Base-by-base conservation (phyloP, 306 rosid genomes). In the Cicer yamashitae region DNA sequence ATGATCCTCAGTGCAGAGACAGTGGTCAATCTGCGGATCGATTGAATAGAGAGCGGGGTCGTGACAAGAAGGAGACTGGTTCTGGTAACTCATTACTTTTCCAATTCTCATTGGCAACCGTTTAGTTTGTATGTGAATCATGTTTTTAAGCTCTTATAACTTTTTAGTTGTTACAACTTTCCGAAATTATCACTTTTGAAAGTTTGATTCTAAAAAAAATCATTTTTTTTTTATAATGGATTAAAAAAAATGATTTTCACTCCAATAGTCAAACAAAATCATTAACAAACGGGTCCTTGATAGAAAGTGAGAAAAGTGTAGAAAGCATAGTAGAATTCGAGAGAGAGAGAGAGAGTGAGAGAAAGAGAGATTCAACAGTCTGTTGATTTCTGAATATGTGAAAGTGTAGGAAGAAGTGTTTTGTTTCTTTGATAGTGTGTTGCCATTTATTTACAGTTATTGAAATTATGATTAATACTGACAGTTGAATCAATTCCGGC, bases 81-180 rank as follows among this genome's bases (percentile, higher is more conserved):
- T 79, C 89, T 68, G 93, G 97, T 91, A 83, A 56, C 41, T 70
- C 25, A 41, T 44, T 43, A 43, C 8, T 74, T 76, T 45, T 3
- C 10, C 15, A 65, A 17, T 2, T 51, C 18, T 51, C 8, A n/a
- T 12, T 61, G 5, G 37, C 44, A 54, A 14, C 52, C 46, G 41
- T 75, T 13, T 43, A 3, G 8, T 1, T 7, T 81, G 25, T 10
- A 39, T 64, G 50, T 41, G 13, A 64, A 64, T 41, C 25, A 64
- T 15, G 37, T 40, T 40, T 41, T 47, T 73, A 4, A 13, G 44
- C 51, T 76, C 41, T 65, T 3, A 41, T 40, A 4, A 30, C 37
- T 30, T 30, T 30, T 30, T 30, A 30, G 37, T 30, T 30, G 37
- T 30, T 4, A 30, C 37, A 30, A 30, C 37, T 30, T 30, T 30